These are phyloP conservation scores for Sclerotinia nivalis DNA, from an alignment of 2,329 filamentous ascomycete species.

Conservation along the genomic window DNA sequence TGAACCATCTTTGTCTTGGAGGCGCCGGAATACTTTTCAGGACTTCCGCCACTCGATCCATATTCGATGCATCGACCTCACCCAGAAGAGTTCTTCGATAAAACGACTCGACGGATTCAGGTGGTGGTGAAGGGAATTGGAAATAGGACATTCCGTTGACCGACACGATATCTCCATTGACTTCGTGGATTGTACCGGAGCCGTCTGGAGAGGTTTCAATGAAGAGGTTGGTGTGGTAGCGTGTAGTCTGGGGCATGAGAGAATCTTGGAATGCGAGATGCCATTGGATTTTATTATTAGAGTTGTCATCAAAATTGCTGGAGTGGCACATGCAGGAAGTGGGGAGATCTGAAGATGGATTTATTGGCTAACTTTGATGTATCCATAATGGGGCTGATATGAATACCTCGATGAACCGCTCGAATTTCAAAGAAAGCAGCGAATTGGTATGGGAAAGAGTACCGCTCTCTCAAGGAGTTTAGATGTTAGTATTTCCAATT, in stretches of 20 bases:
- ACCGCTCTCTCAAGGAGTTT: not conserved
- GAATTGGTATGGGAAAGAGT: not conserved
- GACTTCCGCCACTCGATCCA: not conserved
- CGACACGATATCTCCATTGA: not conserved
- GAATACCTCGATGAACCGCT: not conserved
- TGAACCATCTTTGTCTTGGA: not conserved
- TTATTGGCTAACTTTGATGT: not conserved
- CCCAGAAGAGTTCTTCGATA: not conserved
- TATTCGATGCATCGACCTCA: not conserved
- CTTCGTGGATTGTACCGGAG: not conserved
- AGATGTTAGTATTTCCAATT: not conserved
- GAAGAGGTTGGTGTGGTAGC: slow-evolving; percentile 2
- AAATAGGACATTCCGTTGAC: not conserved
- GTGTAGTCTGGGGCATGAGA: not conserved
- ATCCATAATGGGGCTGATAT: not conserved
- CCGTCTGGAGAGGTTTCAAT: not conserved
- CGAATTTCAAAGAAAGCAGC: no score
- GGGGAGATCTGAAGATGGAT: not conserved
- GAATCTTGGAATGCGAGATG: not conserved
- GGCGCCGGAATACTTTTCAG: not conserved
- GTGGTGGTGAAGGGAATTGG: not conserved
- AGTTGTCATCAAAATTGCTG: not conserved
- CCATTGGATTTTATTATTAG: not conserved
- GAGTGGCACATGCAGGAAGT: not conserved
- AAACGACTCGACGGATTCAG: not conserved